Evolutionary conservation across 2,329 filamentous ascomycete species (phyloP), one percentile per base, ranked within the genome.

Genomic region (Colletotrichum cordylinicola): DNA sequence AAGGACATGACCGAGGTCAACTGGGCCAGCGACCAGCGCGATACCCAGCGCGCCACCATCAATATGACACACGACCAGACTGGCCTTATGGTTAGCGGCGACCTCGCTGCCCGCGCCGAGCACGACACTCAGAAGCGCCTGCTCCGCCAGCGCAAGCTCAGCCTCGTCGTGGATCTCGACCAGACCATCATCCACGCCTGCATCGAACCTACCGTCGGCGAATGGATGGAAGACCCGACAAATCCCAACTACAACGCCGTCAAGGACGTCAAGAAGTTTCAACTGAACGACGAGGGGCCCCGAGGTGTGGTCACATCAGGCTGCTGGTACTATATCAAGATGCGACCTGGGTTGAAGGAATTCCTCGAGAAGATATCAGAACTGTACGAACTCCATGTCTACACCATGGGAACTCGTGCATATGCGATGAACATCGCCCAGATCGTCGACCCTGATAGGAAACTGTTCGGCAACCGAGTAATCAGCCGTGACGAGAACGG

Each of bases 321-420:
- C n/a, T 96, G 94, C 82, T 98, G 94, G 91, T 99, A 99, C 85
- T 99, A 98, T 85, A 98, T 99, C 88, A 99, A 99, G 87, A 92
- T 98, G 86, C 95, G 97, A 43, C 97, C 97, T 1, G 96, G 96
- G 4, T 87, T 98, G 67, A 89, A 92, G 77, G 91, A 94, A 56
- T 99, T 99, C 82, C 88, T 99, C 65, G 89, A 94, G 74, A 91
- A 92, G 68, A 90, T 98, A 64, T 92, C 95, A 1, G 90, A 93
- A 81, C 88, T 97, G 80, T 99, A 97, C 86, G 97, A 99, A 86
- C 89, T 98, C 81, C 97, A 99, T 83, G 96, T 99, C 78, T 99
- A 99, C 87, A 99, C 97, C 58, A 99, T 99, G 97, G 97, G 96
- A 72, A 99, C 97, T 27, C 92, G 97, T 78, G 95, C 96, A n/a